Conservation (phyloP, 768 basidiomycete species). For the Rhizopogon sp. region DNA sequence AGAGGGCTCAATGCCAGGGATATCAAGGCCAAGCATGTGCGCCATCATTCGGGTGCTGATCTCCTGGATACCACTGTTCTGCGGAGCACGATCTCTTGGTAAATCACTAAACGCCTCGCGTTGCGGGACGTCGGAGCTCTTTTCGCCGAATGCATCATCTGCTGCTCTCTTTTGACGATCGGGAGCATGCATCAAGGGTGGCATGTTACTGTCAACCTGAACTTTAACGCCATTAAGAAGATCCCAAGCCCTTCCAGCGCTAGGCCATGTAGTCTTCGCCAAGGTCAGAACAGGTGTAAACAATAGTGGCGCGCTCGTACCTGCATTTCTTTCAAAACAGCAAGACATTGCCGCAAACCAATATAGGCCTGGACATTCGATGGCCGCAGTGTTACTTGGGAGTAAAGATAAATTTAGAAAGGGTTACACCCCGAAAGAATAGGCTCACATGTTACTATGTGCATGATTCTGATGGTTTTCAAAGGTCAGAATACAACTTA, state of each 20-base stretch:
- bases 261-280: slow-evolving; percentile 62
- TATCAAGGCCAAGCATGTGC: slow-evolving; percentile 64
- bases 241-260: slow-evolving; percentile 60
- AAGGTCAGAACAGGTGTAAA: slow-evolving; percentile 8
- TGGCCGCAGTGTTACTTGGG: slow-evolving; percentile 64
- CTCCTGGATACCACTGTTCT: slow-evolving; percentile 48
- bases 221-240: slow-evolving; percentile 64
- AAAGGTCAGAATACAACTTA: background rate
- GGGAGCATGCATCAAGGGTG: slow-evolving; percentile 30
- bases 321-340: slow-evolving; percentile 63
- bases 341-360: slow-evolving; percentile 59
- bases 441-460: slow-evolving; percentile 62
- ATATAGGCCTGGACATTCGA: slow-evolving; percentile 64
- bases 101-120: slow-evolving; percentile 32
- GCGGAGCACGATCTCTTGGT: slow-evolving; percentile 19
- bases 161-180: slow-evolving; percentile 55
- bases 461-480: slow-evolving; percentile 58
- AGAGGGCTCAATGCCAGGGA: slow-evolving; percentile 52
- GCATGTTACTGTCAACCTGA: slow-evolving; percentile 36
- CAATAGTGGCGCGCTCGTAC: slow-evolving; percentile 30
- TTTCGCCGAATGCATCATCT: slow-evolving; percentile 62
- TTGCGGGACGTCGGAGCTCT: slow-evolving; percentile 38
- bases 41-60: slow-evolving; percentile 64
- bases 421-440: background rate
- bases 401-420: slow-evolving; percentile 9